Base-by-base conservation (phyloP, 768 basidiomycete genomes). In the Russula emetica region DNA sequence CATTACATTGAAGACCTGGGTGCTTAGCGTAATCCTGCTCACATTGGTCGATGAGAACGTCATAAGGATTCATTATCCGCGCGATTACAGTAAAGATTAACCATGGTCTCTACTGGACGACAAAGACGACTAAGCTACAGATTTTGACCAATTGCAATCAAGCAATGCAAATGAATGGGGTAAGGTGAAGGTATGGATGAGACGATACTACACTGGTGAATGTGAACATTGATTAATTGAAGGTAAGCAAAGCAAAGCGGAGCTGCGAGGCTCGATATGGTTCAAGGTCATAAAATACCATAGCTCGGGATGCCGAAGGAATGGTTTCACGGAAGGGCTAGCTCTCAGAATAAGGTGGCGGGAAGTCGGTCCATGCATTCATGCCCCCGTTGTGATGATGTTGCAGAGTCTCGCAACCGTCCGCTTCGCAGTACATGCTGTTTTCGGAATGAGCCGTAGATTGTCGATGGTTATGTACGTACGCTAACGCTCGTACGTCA, bases 291-390 rank as follows among this genome's bases (percentile, higher is more conserved):
- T 36, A 36, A 11, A 36, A 13, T 16, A 34, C 7, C 18, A 24
- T 22, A 16, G 57, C 24, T n/a, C 5, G 52, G 40, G 58, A 56
- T 55, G 22, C 7, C 22, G 24, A 42, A 51, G 40, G 52, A 14
- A 22, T 20, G 34, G 47, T 8, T 28, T 55, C 44, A 28, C 55
- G 54, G 30, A 16, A 28, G 28, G 26, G 53, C 56, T 64, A 49
- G 57, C 65, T 64, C 40, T 66, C 66, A 32, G 55, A 40, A 53
- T 66, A 66, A 1, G 66, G 66, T n/a, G 66, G 66, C 24, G 66
- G 66, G 18, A 66, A 45, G 54, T 66, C 66, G 26, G 58, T 58
- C 22, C 51, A 53, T 9, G 55, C 26, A 20, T 40, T 20, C 26
- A 36, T 10, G 14, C 56, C 52, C 3, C 66, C 62, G 42, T 66